Evolutionary conservation across 345 rosid genomes (phyloP).

Genomic region (Raphanus sativus): DNA sequence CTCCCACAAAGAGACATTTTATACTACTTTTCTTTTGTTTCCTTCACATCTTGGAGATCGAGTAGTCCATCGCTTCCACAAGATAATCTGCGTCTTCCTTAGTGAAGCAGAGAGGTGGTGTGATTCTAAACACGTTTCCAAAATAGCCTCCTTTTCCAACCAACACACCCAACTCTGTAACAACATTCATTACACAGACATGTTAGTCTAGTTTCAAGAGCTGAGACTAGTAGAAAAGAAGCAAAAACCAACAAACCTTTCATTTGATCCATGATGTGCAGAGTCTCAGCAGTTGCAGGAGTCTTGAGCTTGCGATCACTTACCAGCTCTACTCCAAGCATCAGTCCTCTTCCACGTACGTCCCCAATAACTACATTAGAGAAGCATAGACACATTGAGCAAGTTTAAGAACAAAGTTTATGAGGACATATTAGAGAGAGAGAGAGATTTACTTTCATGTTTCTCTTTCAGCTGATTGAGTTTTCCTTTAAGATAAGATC

Average conservation of each 20-base stretch:
- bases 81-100: constrained; percentile 95
- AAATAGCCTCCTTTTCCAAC: constrained; percentile 85
- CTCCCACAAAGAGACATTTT: not conserved
- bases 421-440: not conserved
- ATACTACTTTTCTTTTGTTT: not conserved
- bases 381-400: not conserved
- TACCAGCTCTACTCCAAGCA: constrained; percentile 98
- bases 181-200: not conserved
- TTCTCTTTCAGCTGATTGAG: constrained; percentile 71
- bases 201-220: not conserved
- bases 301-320: constrained; percentile 73
- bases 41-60: constrained; percentile 72
- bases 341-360: constrained; percentile 89
- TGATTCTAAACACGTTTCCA: constrained; percentile 87
- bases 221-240: not conserved
- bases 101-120: constrained; percentile 94
- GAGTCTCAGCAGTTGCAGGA: constrained; percentile 77
- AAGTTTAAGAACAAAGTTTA: not conserved
- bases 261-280: constrained; percentile 81
- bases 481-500: constrained; percentile 72
- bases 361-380: constrained; percentile 74
- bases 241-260: constrained; percentile 55
- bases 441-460: constrained; percentile 55
- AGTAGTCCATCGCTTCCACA: constrained; percentile 74
- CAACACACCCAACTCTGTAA: constrained; percentile 76